Percentiles rank a stretch among this genome's conserved stretches.
Evolutionary conservation across 2,329 filamentous ascomycete genomes (phyloP).

Genomic region (Graphilbum sp.): DNA sequence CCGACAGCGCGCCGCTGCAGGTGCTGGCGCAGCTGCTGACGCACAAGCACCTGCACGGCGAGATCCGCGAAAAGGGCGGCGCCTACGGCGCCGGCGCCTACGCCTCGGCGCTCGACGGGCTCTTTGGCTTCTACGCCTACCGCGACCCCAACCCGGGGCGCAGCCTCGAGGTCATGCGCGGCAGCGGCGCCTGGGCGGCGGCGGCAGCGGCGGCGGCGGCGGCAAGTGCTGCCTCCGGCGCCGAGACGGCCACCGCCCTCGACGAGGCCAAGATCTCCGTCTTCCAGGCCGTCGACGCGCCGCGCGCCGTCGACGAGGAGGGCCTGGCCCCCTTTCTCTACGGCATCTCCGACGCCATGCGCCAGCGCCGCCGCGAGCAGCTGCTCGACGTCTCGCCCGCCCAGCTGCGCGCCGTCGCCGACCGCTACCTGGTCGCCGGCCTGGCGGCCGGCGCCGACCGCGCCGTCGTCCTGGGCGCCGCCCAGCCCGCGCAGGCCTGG

Average conservation of each 20-base stretch:
- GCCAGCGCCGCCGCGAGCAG: slow-evolving; percentile 65
- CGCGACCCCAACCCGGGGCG: slow-evolving; percentile 90
- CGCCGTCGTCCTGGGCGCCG: slow-evolving; percentile 65
- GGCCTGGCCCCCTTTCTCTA: slow-evolving; percentile 75
- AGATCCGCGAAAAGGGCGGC: slow-evolving; percentile 94
- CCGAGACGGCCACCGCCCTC: slow-evolving; percentile 63
- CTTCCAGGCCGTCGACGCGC: slow-evolving; percentile 85
- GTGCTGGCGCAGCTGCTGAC: slow-evolving; percentile 85
- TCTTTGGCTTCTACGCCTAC: slow-evolving; percentile 94
- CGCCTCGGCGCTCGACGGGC: slow-evolving; percentile 58
- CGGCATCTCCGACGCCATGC: slow-evolving; percentile 78
- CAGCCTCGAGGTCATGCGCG: slow-evolving; percentile 68
- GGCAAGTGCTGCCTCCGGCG: no score
- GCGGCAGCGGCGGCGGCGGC: slow-evolving; percentile 78
- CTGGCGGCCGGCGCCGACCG: slow-evolving; percentile 43
- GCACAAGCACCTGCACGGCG: slow-evolving; percentile 91
- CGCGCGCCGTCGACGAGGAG: slow-evolving; percentile 70
- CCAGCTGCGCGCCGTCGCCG: slow-evolving; percentile 66
- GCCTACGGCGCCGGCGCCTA: slow-evolving; percentile 90
- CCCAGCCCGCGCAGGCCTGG: slow-evolving; percentile 29
- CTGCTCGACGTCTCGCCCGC: slow-evolving; percentile 72
- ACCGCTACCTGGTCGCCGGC: slow-evolving; percentile 61
- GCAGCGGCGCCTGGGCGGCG: slow-evolving; percentile 71
- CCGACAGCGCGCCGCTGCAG: slow-evolving; percentile 63
- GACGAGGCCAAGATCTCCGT: slow-evolving; percentile 93